Conservation (phyloP, 345 rosid genomes). For the Leavenworthia alabamica region DNA sequence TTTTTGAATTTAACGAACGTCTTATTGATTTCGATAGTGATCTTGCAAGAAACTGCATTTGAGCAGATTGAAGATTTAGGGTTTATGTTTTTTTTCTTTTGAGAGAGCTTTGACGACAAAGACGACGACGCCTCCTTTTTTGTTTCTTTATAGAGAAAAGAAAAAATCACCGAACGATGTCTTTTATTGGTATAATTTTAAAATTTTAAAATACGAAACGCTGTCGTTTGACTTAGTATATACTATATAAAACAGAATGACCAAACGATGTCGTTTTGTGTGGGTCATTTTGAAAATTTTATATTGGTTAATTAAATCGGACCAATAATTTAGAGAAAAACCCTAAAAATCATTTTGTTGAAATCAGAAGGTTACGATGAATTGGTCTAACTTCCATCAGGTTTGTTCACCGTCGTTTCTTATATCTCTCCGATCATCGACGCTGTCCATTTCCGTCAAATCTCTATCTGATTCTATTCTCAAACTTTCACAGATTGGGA, state of each 20-base stretch:
- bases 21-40: conserved; percentile 18
- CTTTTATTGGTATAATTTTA: too few species aligned
- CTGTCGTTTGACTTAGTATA: too few species aligned
- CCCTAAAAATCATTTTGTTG: conserved; percentile 15
- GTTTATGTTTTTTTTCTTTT: neutral
- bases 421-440: neutral
- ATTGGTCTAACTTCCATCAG: conserved; percentile 27
- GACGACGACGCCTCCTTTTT: neutral
- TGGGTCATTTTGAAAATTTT: neutral
- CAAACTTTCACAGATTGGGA: conserved; percentile 19
- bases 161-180: too few species aligned
- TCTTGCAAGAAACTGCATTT: conserved; percentile 27
- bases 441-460: neutral
- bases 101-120: neutral
- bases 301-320: conserved; percentile 8
- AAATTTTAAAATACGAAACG: too few species aligned
- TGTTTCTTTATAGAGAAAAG: neutral
- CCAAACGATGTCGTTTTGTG: neutral
- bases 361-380: conserved; percentile 23
- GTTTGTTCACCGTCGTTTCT: neutral
- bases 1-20: neutral
- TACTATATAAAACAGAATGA: too few species aligned
- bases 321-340: conserved; percentile 1
- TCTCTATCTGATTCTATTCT: neutral
- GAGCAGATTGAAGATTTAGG: neutral